Evolutionary conservation across 2,329 filamentous ascomycete species (phyloP).

Genomic region (Penicillium sumatraense): DNA sequence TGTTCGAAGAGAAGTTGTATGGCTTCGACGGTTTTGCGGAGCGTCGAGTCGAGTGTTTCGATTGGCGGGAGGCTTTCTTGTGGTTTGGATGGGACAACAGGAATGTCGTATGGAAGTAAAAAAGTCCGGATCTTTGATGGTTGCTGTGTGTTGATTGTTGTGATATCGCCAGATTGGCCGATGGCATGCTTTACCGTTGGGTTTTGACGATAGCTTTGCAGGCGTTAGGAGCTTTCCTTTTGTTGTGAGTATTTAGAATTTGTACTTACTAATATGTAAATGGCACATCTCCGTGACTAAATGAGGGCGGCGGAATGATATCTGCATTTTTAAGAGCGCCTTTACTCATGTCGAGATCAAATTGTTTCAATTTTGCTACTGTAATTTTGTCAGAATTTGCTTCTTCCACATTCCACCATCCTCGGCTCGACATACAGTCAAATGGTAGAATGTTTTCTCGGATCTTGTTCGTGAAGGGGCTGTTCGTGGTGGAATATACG

Average conservation of each 20-base stretch:
- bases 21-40: slow-evolving; percentile 67
- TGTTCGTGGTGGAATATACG: slow-evolving; percentile 73
- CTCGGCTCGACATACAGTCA: too few species aligned
- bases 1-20: slow-evolving; percentile 70
- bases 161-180: slow-evolving; percentile 62
- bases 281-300: slow-evolving; percentile 73
- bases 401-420: too few species aligned
- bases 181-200: slow-evolving; percentile 69
- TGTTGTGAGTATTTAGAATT: background rate
- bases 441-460: slow-evolving; percentile 72
- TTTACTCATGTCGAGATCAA: slow-evolving; percentile 68
- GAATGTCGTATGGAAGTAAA: slow-evolving; percentile 65
- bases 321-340: slow-evolving; percentile 66
- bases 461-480: slow-evolving; percentile 72
- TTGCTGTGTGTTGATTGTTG: slow-evolving; percentile 61
- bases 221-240: background rate
- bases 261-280: slow-evolving; percentile 62
- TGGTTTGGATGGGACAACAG: slow-evolving; percentile 63
- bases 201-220: slow-evolving; percentile 82
- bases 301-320: slow-evolving; percentile 78
- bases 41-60: slow-evolving; percentile 56
- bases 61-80: slow-evolving; percentile 61
- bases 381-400: too few species aligned
- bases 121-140: slow-evolving; percentile 63
- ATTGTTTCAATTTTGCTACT: slow-evolving; percentile 66